Evolutionary conservation across 2,329 filamentous ascomycete species (phyloP), one percentile per base, ranked within the genome.

Genomic region (Sporothrix brunneoviolacea): DNA sequence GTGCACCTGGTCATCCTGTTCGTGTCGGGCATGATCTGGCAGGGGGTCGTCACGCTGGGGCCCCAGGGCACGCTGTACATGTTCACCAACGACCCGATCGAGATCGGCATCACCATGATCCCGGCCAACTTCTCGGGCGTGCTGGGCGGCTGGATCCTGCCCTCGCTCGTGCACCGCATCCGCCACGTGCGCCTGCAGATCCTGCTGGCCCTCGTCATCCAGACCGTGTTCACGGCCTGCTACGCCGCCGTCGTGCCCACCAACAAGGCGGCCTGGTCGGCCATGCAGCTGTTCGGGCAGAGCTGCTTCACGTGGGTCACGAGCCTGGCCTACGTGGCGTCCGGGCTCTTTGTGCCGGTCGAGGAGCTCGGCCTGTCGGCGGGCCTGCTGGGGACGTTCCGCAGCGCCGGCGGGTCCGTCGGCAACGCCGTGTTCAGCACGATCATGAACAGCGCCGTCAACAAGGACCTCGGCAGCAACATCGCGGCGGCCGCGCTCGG

Each of bases 241-340:
- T 1, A 45, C 58, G 62, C 60, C 1, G 58, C 58, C 3, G 60
- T 60, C 5, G 54, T 64, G 4, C 63, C 63, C 0, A 48, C 58
- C 27, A 54, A 63, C 56, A 57, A 58, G 48, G 40, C 50, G 13
- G 63, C 61, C 3, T 65, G 62, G 57, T 63, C 60, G 15, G 58
- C 58, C 18, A 56, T 65, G 39, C 63, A 63, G 12, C 52, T 63
- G 8, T 62, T 65, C 13, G 64, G 64, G 2, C 61, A 63, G 16
- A 55, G 55, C n/a, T 61, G 59, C 54, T 66, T 66, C 53, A 58
- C 62, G 18, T 64, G 61, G 60, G 57, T 64, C 8, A 65, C 63
- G 1, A 59, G 61, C 16, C 53, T 64, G 2, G 58, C 58, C 1
- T 66, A 66, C 45, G 57, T 64, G n/a, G n/a, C n/a, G n/a, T n/a